These are phyloP conservation scores for Daldinia vernicosa DNA, from an alignment of 495 filamentous ascomycete species.

Conservation along the genomic window DNA sequence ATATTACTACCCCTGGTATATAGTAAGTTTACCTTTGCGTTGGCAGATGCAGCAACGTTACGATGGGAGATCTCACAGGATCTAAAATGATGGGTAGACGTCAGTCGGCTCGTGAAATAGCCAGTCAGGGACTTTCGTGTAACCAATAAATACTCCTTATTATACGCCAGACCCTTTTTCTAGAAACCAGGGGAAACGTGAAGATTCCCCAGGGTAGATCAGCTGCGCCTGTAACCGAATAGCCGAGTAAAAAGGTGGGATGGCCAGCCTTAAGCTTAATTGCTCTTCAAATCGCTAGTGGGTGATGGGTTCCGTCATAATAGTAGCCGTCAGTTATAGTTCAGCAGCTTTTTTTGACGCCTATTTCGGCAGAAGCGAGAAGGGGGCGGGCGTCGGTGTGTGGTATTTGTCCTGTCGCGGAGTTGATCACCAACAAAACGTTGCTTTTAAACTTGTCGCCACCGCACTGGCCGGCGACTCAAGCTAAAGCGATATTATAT, in stretches of 20 bases:
- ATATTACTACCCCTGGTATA: constrained; percentile 31
- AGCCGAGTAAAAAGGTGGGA: constrained; percentile 36
- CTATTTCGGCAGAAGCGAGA: constrained; percentile 42
- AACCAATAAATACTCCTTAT: constrained; percentile 32
- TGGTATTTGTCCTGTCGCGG: constrained; percentile 33
- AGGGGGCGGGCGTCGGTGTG: constrained; percentile 27
- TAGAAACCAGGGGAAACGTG: constrained; percentile 34
- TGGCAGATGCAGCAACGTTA: constrained; percentile 41
- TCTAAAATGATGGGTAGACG: constrained; percentile 34
- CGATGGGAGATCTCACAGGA: constrained; percentile 39
- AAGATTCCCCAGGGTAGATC: constrained; percentile 36
- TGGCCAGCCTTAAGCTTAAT: constrained; percentile 40
- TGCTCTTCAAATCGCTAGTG: constrained; percentile 5
- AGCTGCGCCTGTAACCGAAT: constrained; percentile 35
- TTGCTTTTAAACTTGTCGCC: constrained; percentile 43
- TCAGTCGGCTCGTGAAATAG: constrained; percentile 32
- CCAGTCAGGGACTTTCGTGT: constrained; percentile 32
- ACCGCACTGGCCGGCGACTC: constrained; percentile 36
- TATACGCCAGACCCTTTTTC: constrained; percentile 29
- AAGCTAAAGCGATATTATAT: constrained; percentile 29
- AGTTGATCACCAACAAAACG: constrained; percentile 33
- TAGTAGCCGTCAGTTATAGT: constrained; percentile 15
- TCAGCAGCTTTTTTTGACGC: constrained; percentile 33
- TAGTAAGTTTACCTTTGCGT: constrained; percentile 23
- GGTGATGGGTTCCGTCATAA: not conserved